Percentiles rank a stretch among this genome's conserved stretches.
Evolutionary conservation across 257 asterid species (phyloP).

Genomic region (Solanum bukasovii): DNA sequence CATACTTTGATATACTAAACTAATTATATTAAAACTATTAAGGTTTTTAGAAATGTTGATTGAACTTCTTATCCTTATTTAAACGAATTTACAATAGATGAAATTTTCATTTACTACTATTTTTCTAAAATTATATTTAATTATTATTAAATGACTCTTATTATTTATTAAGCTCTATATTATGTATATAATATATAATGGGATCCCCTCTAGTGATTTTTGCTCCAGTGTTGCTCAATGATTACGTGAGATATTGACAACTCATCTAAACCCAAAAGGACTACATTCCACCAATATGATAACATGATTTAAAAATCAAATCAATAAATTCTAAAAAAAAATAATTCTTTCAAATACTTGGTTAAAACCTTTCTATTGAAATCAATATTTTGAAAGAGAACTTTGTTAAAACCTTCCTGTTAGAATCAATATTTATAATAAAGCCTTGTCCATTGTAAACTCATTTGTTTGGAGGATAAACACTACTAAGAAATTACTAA

Average conservation of each 20-base stretch:
- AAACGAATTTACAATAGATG: too few species aligned
- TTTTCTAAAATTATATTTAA: background rate
- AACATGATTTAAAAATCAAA: background rate
- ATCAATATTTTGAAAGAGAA: background rate
- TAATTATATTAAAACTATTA: too few species aligned
- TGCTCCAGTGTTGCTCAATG: background rate
- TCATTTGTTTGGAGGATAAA: background rate
- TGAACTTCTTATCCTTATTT: too few species aligned
- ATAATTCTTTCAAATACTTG: background rate
- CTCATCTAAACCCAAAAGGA: background rate
- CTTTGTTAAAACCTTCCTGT: background rate
- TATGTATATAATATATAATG: too few species aligned
- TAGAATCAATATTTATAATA: background rate
- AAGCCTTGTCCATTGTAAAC: background rate
- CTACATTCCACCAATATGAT: too few species aligned
- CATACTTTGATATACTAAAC: background rate
- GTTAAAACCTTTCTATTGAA: background rate
- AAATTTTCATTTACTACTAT: too few species aligned
- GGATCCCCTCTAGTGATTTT: background rate
- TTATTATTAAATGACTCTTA: too few species aligned
- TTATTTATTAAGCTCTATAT: too few species aligned
- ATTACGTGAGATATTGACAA: background rate
- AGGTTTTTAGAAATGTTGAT: too few species aligned
- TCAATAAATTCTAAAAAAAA: background rate
- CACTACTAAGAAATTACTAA: background rate